Conservation (phyloP, 1,284 basidiomycete genomes). For the Exobasidium cylindrosporum region DNA sequence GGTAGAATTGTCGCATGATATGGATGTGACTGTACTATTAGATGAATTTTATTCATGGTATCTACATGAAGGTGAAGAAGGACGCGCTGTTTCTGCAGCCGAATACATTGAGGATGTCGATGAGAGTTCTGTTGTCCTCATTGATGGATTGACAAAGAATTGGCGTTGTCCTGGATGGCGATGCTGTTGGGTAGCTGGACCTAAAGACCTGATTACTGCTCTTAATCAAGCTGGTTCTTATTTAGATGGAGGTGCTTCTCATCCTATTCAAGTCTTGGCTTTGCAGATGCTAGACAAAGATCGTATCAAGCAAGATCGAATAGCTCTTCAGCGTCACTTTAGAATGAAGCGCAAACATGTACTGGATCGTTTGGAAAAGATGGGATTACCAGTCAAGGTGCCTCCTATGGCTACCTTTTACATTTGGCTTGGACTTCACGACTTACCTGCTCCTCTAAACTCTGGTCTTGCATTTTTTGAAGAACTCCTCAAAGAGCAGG, state of each 20-base stretch:
- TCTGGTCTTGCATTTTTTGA: constrained; percentile 93
- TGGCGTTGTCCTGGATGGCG: constrained; percentile 69
- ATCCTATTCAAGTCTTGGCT: constrained; percentile 43
- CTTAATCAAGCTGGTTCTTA: constrained; percentile 38
- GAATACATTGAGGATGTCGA: constrained; percentile 80
- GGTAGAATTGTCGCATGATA: constrained; percentile 67
- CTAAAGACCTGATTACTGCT: constrained; percentile 40
- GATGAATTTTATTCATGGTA: constrained; percentile 94
- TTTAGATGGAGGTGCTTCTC: constrained; percentile 39
- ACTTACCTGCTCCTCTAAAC: constrained; percentile 74
- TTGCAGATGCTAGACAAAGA: constrained; percentile 55
- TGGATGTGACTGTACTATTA: constrained; percentile 74
- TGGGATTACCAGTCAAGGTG: constrained; percentile 56
- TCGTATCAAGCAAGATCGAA: constrained; percentile 70
- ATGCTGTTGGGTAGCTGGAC: constrained; percentile 85
- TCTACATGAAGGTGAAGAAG: constrained; percentile 72
- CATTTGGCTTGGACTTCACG: constrained; percentile 83
- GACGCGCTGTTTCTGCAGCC: constrained; percentile 77
- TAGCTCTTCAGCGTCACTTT: constrained; percentile 66
- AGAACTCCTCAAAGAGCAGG: constrained; percentile 83
- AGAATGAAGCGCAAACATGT: constrained; percentile 86
- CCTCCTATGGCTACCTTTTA: constrained; percentile 57
- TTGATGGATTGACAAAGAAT: constrained; percentile 89
- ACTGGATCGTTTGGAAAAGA: constrained; percentile 71
- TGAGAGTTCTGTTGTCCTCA: constrained; percentile 73